Percentiles rank a stretch among this genome's conserved stretches.
phyloP scores from a whole-genome alignment of 371 early-diverging fungal genomes.

The Choanephora cucurbitarum region DNA sequence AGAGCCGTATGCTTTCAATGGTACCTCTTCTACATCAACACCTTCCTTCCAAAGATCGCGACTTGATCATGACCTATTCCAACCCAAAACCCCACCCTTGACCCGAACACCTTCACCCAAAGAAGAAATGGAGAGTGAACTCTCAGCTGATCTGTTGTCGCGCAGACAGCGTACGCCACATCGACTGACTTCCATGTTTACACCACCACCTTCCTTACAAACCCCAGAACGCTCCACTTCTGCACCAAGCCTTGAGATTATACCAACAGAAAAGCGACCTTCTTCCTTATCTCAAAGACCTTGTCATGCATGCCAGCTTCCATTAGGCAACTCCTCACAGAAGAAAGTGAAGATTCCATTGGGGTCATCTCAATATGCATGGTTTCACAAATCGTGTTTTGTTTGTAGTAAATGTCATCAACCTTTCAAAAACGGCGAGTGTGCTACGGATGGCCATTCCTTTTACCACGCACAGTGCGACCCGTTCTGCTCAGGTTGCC shows the following conservation, averaged over 20 bases:
- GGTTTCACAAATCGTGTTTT: conserved; percentile 71
- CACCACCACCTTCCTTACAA: conserved; percentile 10
- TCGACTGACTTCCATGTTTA: conserved; percentile 6
- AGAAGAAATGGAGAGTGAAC: conserved; percentile 1
- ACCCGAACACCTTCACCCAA: conserved; percentile 22
- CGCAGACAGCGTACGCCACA: not conserved
- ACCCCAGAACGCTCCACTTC: too few species aligned
- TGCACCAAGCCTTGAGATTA: not conserved
- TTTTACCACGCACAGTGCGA: conserved; percentile 55
- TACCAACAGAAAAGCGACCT: not conserved
- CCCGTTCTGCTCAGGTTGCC: conserved; percentile 11
- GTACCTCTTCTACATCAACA: conserved; percentile 4
- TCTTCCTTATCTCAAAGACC: conserved; percentile 11
- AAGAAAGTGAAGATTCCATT: conserved; percentile 26
- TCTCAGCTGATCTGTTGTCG: not conserved
- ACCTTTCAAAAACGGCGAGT: conserved; percentile 65
- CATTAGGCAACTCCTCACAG: conserved; percentile 25
- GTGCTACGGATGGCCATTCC: conserved; percentile 44
- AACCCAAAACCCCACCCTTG: conserved; percentile 10
- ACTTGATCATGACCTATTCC: conserved; percentile 13
- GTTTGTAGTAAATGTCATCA: conserved; percentile 66
- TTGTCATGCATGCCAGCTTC: conserved; percentile 33
- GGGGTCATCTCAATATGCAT: conserved; percentile 27
- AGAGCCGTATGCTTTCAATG: too few species aligned
- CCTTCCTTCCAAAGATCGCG: conserved; percentile 13